Evolutionary conservation across 352 stramenopile genomes (phyloP).

Genomic region (Thalassiosira mediterranea): DNA sequence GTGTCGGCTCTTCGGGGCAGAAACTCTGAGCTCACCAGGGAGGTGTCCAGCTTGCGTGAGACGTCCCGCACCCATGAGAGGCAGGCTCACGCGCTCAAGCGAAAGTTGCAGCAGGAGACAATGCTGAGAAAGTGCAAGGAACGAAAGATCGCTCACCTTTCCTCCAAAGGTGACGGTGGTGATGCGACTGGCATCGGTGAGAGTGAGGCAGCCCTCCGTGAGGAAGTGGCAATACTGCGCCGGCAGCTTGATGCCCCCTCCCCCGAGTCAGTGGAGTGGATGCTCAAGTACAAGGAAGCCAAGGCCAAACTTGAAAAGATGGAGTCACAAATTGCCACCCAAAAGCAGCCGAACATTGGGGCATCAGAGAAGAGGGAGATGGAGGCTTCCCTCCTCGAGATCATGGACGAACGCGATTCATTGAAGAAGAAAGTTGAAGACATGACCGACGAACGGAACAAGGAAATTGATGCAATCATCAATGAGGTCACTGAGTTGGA

Average conservation of each 20-base stretch:
- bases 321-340: not conserved
- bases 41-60: no score
- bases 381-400: constrained; percentile 20
- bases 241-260: constrained; percentile 33
- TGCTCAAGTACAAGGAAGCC: constrained; percentile 51
- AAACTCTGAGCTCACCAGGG: no score
- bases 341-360: no score
- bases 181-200: constrained; percentile 25
- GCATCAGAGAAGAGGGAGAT: constrained; percentile 33
- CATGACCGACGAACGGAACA: constrained; percentile 20
- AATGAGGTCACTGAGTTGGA: constrained; percentile 47
- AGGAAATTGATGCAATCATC: constrained; percentile 49
- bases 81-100: no score
- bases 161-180: constrained; percentile 7
- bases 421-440: constrained; percentile 34
- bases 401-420: constrained; percentile 40
- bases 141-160: constrained; percentile 41
- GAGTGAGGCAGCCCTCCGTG: constrained; percentile 28
- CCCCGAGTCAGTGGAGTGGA: constrained; percentile 49
- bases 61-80: no score
- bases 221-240: constrained; percentile 42
- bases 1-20: no score
- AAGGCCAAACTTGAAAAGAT: constrained; percentile 46
- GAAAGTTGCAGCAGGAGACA: constrained; percentile 59
- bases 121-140: constrained; percentile 59